Base-by-base conservation (phyloP, 106 monocot genomes). In the Acorus calamus region DNA sequence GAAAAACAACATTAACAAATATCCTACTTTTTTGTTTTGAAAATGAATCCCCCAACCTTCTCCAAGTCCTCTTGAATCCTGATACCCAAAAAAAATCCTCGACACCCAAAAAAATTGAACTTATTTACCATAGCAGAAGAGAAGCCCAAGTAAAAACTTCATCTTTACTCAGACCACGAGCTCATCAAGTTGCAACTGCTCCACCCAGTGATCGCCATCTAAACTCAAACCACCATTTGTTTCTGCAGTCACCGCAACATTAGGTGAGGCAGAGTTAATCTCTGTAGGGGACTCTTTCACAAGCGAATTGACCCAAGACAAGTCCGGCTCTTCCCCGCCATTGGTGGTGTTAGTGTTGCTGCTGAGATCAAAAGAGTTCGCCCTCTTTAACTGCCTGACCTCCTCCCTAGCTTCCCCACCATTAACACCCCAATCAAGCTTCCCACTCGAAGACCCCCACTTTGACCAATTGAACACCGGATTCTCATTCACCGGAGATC, bases 171-270 rank as follows among this genome's bases (percentile, higher is more conserved):
- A 57, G 64, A 28, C 70, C 52, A 79, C 73, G 49, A 76, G 74
- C 50, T 87, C 75, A 73, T 92, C 86, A 50, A 92, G 70, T 69
- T 92, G 78, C 92, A 92, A 73, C 77, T 87, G 79, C 41, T 87
- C 87, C 66, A 92, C 62, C 87, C 84, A 92, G 63, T 73, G 64
- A 46, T 53, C 4, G 7, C 46, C 65, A 7, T 61, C 49, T 11
- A 73, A 53, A 61, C 76, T 79, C 11, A 58, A 59, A 56, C 60
- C 66, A 56, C 63, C 61, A 62, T 12, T 11, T 5, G 46, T 2
- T 4, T 48, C 7, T 12, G 28, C 9, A 0, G 44, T n/a, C 28
- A 49, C 53, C 2, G 53, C 28, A 2, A 3, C 1, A 51, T 49
- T 45, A 28, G 28, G 28, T 28, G 28, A 28, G 28, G 28, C 28